These are phyloP conservation scores for Botrytis deweyae DNA, from an alignment of 2,329 filamentous ascomycete genomes.

Conservation along the genomic window DNA sequence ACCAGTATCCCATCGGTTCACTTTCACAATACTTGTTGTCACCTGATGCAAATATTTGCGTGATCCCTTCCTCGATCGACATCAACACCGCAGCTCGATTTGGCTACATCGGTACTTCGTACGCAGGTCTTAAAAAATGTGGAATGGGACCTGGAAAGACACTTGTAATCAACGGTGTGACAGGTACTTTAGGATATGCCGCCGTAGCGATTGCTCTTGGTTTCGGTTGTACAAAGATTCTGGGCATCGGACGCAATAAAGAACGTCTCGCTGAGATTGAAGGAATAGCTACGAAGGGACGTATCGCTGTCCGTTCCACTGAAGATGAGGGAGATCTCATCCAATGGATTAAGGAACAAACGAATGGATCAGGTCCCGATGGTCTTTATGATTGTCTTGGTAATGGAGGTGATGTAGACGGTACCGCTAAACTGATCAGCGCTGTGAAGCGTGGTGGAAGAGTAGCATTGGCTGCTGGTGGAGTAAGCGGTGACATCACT, in stretches of 20 bases:
- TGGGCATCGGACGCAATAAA: neutral
- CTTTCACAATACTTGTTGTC: neutral
- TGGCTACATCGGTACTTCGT: neutral
- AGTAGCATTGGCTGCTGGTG: neutral
- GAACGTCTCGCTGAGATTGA: neutral
- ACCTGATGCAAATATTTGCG: neutral
- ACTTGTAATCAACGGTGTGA: neutral
- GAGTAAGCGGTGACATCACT: neutral
- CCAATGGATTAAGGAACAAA: neutral
- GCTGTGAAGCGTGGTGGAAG: neutral
- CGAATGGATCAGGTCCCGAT: neutral
- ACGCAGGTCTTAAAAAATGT: neutral
- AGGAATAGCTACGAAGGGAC: neutral
- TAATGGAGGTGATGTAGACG: neutral
- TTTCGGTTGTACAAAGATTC: neutral
- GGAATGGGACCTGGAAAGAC: slow-evolving; percentile 3
- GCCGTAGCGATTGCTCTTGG: neutral
- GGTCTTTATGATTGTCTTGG: slow-evolving; percentile 8
- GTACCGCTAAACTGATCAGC: neutral
- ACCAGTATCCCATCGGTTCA: neutral
- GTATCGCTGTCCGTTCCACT: neutral
- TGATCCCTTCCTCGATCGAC: neutral
- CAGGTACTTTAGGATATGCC: neutral
- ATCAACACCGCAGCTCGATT: neutral
- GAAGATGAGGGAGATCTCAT: neutral